phyloP scores from a whole-genome alignment of 2,329 filamentous ascomycete species.

The Exophiala oligosperma region DNA sequence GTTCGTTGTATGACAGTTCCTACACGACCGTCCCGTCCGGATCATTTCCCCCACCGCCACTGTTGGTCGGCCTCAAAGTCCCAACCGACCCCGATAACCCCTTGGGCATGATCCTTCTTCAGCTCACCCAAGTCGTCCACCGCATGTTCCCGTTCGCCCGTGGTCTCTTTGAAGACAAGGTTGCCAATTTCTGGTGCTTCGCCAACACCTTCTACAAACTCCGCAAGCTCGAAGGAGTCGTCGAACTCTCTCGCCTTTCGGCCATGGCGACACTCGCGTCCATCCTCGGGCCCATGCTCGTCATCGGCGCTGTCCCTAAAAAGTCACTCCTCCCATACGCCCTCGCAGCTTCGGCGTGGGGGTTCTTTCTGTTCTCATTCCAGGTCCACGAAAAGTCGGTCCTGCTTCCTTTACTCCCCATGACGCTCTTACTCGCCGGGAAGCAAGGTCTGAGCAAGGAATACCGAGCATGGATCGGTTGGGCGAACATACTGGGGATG shows the following conservation, averaged over 20 bases:
- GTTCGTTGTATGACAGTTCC: constrained; percentile 67
- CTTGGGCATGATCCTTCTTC: constrained; percentile 74
- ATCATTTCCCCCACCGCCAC: constrained; percentile 55
- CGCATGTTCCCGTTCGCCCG: constrained; percentile 94
- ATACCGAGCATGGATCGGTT: constrained; percentile 88
- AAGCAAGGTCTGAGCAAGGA: constrained; percentile 74
- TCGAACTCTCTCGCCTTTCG: constrained; percentile 73
- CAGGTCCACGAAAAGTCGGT: constrained; percentile 99
- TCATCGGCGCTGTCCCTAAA: constrained; percentile 76
- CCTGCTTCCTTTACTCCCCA: constrained; percentile 84
- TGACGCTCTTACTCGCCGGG: constrained; percentile 82
- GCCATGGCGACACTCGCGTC: constrained; percentile 72
- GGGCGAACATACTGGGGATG: constrained; percentile 82
- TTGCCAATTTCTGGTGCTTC: constrained; percentile 97
- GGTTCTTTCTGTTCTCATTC: constrained; percentile 96
- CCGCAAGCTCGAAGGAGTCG: constrained; percentile 61
- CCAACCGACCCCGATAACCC: constrained; percentile 64
- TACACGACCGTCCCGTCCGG: constrained; percentile 63
- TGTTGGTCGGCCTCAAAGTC: constrained; percentile 61
- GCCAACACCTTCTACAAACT: constrained; percentile 80
- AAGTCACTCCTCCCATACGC: constrained; percentile 77
- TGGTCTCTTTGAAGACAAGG: constrained; percentile 98
- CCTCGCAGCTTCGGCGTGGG: constrained; percentile 85
- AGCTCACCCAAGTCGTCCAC: constrained; percentile 80
- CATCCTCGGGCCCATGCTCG: constrained; percentile 74